Base-by-base conservation (phyloP, 2,329 filamentous ascomycete species). In the Aspergillus neotritici region DNA sequence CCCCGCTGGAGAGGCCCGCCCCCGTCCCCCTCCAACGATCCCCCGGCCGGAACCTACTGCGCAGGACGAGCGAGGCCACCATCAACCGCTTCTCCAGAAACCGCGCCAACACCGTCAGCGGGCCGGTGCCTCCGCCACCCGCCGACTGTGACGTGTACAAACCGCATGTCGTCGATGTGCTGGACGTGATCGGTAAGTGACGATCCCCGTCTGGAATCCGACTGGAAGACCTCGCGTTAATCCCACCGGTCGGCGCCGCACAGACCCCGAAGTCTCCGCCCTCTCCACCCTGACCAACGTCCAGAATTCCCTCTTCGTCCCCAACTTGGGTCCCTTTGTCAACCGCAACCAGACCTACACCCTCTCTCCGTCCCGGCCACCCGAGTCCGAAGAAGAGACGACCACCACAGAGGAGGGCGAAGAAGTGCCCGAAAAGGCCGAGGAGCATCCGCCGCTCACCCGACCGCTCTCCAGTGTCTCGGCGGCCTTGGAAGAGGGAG, bases 301-400 rank as follows among this genome's bases (percentile, higher is more conserved):
- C 14, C 87, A 94, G 58, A 94, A 94, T 62, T 93, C 87, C 0
- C 78, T 94, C 8, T 94, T 94, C 65, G 72, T 94, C 2, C 88
- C 88, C 0, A 83, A 89, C 51, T 72, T 94, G n/a, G 87, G 87
- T 32, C 72, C 75, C 46, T 81, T 80, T 54, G 55, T 94, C 38
- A 93, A 94, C 57, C 78, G 88, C 37, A 76, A 83, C 47, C 87
- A 87, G 1, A 89, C 86, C 0, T 94, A 93, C 62, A 80, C 80
- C 33, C 72, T 93, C 6, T 82, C 82, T 5, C 75, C 76, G 15
- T 68, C 69, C 30, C 69, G 59, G 17, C 66, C 64, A 14, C 31
- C 40, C 12, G 41, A 43, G 5, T 65, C 61, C 52, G 50, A 58
- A 28, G 56, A 57, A 25, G 52, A 54, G 15, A 52, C 48, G 21